Percentiles rank a stretch among this genome's conserved stretches.
These are phyloP conservation scores for Entomortierella lignicola DNA, from an alignment of 192 early-diverging fungal genomes.

Conservation along the genomic window DNA sequence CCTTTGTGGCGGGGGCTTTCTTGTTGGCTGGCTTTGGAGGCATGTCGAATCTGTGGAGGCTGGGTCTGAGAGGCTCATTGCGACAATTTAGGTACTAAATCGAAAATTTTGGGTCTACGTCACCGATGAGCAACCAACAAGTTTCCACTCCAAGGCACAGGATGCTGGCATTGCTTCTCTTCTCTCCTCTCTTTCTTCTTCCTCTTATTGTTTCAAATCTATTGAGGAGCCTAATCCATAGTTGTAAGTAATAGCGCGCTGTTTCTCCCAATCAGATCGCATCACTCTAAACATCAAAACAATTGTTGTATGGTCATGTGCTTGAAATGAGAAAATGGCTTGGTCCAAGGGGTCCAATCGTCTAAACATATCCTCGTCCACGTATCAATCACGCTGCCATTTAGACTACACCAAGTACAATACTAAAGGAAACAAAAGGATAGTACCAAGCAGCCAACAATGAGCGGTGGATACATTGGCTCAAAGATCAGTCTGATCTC, in stretches of 20 bases:
- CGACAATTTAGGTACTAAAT: too few species aligned
- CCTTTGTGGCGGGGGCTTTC: conserved; percentile 31
- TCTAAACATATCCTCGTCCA: background rate
- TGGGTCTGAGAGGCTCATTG: background rate
- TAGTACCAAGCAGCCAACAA: background rate
- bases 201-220: background rate
- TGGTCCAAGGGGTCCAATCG: conserved; percentile 2
- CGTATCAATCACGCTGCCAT: background rate
- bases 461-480: conserved; percentile 66
- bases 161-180: background rate
- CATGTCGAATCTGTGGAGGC: conserved; percentile 14
- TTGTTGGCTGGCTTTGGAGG: conserved; percentile 48
- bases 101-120: background rate
- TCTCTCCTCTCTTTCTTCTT: background rate
- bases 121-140: background rate
- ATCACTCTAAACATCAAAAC: background rate
- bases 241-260: background rate
- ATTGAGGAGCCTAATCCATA: background rate
- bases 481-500: conserved; percentile 83
- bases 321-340: background rate
- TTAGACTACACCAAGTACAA: background rate
- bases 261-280: background rate
- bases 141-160: background rate
- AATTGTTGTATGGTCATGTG: background rate
- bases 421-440: background rate